Conservation (phyloP, 805 yeast species). For the Pichia insulana region DNA sequence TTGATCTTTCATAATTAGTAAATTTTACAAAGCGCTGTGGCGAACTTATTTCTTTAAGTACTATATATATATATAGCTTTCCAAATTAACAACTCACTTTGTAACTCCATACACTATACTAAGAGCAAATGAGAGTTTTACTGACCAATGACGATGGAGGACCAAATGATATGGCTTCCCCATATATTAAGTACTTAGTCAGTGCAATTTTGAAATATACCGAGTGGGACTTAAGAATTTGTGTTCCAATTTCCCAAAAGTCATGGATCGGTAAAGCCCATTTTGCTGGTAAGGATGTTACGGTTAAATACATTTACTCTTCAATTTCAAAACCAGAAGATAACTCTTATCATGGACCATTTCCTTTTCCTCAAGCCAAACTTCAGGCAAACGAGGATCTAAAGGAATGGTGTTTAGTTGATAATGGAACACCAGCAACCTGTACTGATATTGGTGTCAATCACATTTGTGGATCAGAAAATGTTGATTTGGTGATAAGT, state of each 20-base stretch:
- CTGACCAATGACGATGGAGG: conserved; percentile 97
- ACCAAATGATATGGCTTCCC: conserved; percentile 67
- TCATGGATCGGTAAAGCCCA: conserved; percentile 99
- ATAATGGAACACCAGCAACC: conserved; percentile 88
- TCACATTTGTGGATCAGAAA: conserved; percentile 46
- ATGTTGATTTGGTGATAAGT: conserved; percentile 78
- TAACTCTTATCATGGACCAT: conserved; percentile 62
- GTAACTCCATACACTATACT: not conserved
- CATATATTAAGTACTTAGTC: conserved; percentile 75
- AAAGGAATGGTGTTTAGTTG: conserved; percentile 80
- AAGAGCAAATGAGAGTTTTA: conserved; percentile 18
- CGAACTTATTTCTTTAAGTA: too few relatives aligned
- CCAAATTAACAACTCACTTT: too few relatives aligned
- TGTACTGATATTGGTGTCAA: conserved; percentile 86
- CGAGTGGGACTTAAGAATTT: conserved; percentile 79
- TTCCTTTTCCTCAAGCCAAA: conserved; percentile 39
- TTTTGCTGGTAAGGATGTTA: conserved; percentile 64
- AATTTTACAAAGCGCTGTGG: too few relatives aligned
- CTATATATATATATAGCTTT: too few relatives aligned
- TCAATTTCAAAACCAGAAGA: conserved; percentile 35
- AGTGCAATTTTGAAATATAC: conserved; percentile 56
- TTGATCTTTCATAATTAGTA: too few relatives aligned
- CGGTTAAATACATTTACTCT: conserved; percentile 58
- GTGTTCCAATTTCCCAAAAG: conserved; percentile 75
- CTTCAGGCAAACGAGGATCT: conserved; percentile 30